Evolutionary conservation across 2,329 filamentous ascomycete genomes (phyloP).

Genomic region (Colletotrichum caudatum): DNA sequence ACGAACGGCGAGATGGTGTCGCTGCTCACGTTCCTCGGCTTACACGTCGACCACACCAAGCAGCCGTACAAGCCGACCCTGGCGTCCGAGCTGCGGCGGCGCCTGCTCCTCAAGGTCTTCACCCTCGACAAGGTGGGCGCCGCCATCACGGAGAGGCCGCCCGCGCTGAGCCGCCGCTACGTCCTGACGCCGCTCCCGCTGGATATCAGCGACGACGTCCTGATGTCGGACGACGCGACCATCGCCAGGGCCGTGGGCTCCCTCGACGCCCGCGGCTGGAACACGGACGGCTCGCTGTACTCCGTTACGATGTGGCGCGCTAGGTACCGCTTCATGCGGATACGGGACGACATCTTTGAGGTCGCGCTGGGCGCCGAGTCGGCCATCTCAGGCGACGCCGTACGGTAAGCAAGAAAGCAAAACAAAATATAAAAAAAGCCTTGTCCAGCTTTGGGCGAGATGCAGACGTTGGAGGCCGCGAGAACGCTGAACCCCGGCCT

Average conservation of each 20-base stretch:
- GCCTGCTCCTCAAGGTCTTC: slow-evolving; percentile 54
- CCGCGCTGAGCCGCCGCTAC: slow-evolving; percentile 64
- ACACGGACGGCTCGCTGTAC: slow-evolving; percentile 57
- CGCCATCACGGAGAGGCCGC: slow-evolving; percentile 67
- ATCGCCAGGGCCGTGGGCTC: slow-evolving; percentile 52
- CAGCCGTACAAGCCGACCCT: slow-evolving; percentile 50
- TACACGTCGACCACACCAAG: slow-evolving; percentile 48
- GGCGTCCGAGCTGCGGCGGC: slow-evolving; percentile 51
- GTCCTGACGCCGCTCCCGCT: slow-evolving; percentile 65
- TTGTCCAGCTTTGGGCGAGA: too few species aligned
- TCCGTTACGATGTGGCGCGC: slow-evolving; percentile 60
- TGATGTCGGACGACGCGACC: slow-evolving; percentile 58
- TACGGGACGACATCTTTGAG: slow-evolving; percentile 71
- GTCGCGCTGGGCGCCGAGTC: slow-evolving; percentile 60
- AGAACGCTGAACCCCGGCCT: slow-evolving; percentile 5
- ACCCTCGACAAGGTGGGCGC: slow-evolving; percentile 63
- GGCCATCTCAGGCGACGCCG: slow-evolving; percentile 45
- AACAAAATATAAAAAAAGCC: too few species aligned
- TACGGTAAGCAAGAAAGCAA: slow-evolving; percentile 18
- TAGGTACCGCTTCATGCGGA: slow-evolving; percentile 59
- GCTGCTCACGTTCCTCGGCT: slow-evolving; percentile 52
- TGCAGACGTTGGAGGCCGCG: not conserved
- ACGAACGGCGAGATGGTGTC: slow-evolving; percentile 53
- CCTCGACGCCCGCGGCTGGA: slow-evolving; percentile 66
- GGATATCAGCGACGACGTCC: slow-evolving; percentile 63